Base-by-base conservation (phyloP, 371 early-diverging fungal genomes). In the Sporodiniella umbellata region DNA sequence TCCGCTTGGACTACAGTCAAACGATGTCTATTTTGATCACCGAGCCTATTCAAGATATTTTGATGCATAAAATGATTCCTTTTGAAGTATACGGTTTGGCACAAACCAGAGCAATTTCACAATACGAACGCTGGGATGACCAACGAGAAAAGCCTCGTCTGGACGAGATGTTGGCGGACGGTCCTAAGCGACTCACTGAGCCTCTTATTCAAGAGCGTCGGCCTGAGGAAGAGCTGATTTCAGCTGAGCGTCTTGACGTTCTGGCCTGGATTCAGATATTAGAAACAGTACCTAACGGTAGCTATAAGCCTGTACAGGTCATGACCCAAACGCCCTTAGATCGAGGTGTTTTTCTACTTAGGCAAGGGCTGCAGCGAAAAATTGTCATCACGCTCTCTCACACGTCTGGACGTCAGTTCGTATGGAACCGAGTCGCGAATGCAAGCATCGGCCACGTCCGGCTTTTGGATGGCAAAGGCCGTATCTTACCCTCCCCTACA, bases 351-450 rank as follows among this genome's bases (percentile, higher is more conserved):
- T 91, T 93, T 56, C 53, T 76, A 21, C 63, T 93, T 31, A 80
- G 86, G 33, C 95, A 95, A 64, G 95, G 95, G 4, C 58, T 95
- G 17, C 94, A 93, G 64, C 79, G 93, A 2, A 84, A 92, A 8
- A 75, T 94, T 23, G 56, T 69, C 15, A 45, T 93, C 17, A 70
- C 78, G 2, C 48, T 93, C n/a, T 79, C 80, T 3, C 90, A 92
- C 56, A 81, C 81, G 14, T 79, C 87, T 19, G 93, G 92, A 18
- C 65, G 62, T 2, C 87, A 84, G 35, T 69, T 93, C 30, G 71
- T 64, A 8, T 86, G 87, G 80, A 58, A 51, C 19, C 56, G 70
- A 5, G 72, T 92, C 0, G 50, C 75, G 0, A 71, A 66, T 11
- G 73, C 88, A 10, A 58, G 69, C 4, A 55, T 92, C 14, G 92